A percentile compares a stretch with the other conserved stretches of the same genome.
Evolutionary conservation across 2,329 filamentous ascomycete species (phyloP).

Genomic region (Colletotrichum kahawae): DNA sequence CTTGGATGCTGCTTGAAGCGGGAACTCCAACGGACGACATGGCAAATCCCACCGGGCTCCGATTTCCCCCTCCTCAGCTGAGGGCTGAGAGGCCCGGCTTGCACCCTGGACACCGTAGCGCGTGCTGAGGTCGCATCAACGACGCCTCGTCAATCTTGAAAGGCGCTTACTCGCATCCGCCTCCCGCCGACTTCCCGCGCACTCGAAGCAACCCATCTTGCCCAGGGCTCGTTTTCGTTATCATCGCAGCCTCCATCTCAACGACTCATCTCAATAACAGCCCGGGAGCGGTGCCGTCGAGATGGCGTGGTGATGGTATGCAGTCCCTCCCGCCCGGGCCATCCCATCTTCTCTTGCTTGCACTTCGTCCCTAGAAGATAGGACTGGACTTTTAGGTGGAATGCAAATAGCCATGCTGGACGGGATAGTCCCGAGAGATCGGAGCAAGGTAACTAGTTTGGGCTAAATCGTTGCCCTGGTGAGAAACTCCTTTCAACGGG

Average conservation of each 20-base stretch:
- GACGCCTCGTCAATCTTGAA: conserved; percentile 17
- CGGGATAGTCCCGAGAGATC: conserved; percentile 5
- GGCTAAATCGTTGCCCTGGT: not conserved
- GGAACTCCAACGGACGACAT: not conserved
- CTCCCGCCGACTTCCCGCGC: conserved; percentile 10
- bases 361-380: not conserved
- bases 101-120: not conserved
- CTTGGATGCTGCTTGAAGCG: not conserved
- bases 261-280: not conserved
- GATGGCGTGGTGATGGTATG: not conserved
- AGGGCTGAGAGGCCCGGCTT: not conserved
- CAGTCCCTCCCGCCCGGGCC: not conserved
- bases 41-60: not conserved
- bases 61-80: not conserved
- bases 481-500: conserved; percentile 3
- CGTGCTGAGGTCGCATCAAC: conserved; percentile 13
- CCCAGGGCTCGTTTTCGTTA: not conserved
- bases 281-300: not conserved
- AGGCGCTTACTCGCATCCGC: conserved; percentile 2
- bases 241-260: not conserved
- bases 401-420: not conserved
- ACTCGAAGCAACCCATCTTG: not conserved
- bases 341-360: not conserved
- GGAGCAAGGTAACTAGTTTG: conserved; percentile 16
- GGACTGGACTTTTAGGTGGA: not conserved